Percentiles rank a stretch among this genome's conserved stretches.
These are phyloP conservation scores for Cyberlindnera veronae DNA, from an alignment of 805 yeast genomes.

Conservation along the genomic window DNA sequence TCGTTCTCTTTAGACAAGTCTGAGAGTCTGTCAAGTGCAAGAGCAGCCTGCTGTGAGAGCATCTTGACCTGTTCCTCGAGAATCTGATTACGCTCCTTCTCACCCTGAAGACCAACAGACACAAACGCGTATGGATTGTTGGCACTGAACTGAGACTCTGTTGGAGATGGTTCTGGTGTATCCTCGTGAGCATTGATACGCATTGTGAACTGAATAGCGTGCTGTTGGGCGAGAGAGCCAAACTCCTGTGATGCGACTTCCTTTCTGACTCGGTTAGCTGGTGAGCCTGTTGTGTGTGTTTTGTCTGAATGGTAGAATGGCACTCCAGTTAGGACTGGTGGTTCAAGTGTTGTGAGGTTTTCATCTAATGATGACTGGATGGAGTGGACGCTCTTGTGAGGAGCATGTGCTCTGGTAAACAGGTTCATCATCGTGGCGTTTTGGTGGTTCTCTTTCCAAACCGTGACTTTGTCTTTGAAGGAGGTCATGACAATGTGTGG, in stretches of 20 bases:
- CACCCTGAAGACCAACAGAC: constrained; percentile 24
- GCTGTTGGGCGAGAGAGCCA: constrained; percentile 10
- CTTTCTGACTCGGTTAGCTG: neutral
- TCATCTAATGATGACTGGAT: constrained; percentile 4
- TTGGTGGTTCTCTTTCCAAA: neutral
- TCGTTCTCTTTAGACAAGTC: constrained; percentile 24
- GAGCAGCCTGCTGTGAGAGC: constrained; percentile 26
- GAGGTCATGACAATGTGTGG: neutral
- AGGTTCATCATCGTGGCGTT: constrained; percentile 6
- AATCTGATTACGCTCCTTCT: constrained; percentile 25
- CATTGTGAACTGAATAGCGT: constrained; percentile 11
- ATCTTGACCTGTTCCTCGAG: constrained; percentile 27
- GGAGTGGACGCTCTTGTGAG: constrained; percentile 7
- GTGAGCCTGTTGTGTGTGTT: neutral
- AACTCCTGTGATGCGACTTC: constrained; percentile 8
- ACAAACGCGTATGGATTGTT: constrained; percentile 8
- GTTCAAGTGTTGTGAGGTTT: constrained; percentile 21
- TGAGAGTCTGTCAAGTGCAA: constrained; percentile 24
- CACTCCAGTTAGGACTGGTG: constrained; percentile 15
- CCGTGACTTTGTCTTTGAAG: neutral
- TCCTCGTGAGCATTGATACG: constrained; percentile 3
- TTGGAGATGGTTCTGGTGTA: constrained; percentile 10
- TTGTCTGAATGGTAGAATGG: constrained; percentile 1
- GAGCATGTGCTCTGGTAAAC: constrained; percentile 10
- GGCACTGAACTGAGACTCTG: constrained; percentile 13